Evolutionary conservation across 257 asterid genomes (phyloP).

Genomic region (Striga asiatica): DNA sequence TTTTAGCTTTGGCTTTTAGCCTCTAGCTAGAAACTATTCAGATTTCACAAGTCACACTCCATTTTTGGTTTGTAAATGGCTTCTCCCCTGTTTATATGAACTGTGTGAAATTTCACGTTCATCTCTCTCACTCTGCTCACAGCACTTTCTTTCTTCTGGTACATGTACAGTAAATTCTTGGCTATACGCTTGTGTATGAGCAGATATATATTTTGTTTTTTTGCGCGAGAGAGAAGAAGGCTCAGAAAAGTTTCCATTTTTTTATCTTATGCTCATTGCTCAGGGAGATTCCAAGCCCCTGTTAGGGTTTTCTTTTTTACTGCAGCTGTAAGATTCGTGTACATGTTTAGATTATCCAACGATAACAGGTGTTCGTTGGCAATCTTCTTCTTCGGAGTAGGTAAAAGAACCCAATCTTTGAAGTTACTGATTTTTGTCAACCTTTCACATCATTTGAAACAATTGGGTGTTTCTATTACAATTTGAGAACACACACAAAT

Average conservation of each 20-base stretch:
- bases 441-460: conserved; percentile 23
- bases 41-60: conserved; percentile 11
- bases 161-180: conserved; percentile 10
- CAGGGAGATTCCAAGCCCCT: conserved; percentile 37
- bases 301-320: conserved; percentile 51
- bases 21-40: conserved; percentile 11
- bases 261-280: conserved; percentile 13
- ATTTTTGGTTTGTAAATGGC: conserved; percentile 12
- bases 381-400: conserved; percentile 38
- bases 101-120: neutral
- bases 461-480: conserved; percentile 17
- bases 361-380: conserved; percentile 27
- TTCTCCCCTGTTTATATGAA: neutral
- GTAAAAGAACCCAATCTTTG: conserved; percentile 41
- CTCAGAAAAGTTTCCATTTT: conserved; percentile 7
- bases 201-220: conserved; percentile 9
- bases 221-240: conserved; percentile 10
- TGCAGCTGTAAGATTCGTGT: conserved; percentile 40
- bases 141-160: neutral
- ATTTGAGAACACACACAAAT: neutral
- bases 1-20: conserved; percentile 16
- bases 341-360: conserved; percentile 18
- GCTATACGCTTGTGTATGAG: conserved; percentile 15
- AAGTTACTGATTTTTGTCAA: conserved; percentile 33
- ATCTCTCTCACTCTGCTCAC: neutral